Evolutionary conservation across 1,284 basidiomycete genomes (phyloP).

Genomic region (Anthracocystis setariae): DNA sequence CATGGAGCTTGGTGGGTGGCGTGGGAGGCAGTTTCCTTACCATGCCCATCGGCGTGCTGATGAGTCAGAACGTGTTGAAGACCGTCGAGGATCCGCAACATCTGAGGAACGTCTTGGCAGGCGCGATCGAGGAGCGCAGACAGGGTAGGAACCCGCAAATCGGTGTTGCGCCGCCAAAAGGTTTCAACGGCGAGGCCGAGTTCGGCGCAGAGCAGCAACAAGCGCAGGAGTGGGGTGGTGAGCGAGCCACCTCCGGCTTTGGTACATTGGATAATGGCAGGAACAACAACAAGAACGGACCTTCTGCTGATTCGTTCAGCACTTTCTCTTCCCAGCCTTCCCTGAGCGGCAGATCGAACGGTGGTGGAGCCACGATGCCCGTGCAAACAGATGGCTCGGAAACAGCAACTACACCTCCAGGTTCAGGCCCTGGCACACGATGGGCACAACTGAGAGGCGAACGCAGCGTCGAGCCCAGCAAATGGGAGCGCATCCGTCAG

Average conservation of each 20-base stretch:
- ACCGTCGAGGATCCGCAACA: constrained; percentile 53
- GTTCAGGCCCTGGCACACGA: constrained; percentile 34
- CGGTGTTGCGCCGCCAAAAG: constrained; percentile 33
- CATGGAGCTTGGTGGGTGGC: constrained; percentile 34
- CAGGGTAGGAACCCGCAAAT: constrained; percentile 29
- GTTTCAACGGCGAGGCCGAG: constrained; percentile 31
- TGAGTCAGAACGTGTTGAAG: constrained; percentile 21
- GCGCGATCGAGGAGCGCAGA: constrained; percentile 39
- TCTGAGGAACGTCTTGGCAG: constrained; percentile 30
- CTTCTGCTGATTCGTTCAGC: constrained; percentile 13
- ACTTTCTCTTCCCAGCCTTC: constrained; percentile 16
- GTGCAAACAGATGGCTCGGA: neutral
- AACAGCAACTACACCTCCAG: constrained; percentile 8
- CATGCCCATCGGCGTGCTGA: constrained; percentile 38
- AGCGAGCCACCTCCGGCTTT: constrained; percentile 14
- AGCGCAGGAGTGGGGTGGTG: constrained; percentile 35
- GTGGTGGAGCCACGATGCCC: neutral
- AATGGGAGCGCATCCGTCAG: constrained; percentile 53
- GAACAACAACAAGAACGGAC: neutral
- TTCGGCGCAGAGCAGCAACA: constrained; percentile 10
- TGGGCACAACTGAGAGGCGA: constrained; percentile 48
- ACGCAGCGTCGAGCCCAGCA: constrained; percentile 49
- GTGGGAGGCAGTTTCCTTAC: constrained; percentile 35
- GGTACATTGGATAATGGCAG: constrained; percentile 9
- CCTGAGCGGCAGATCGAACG: neutral